Evolutionary conservation across 2,329 filamentous ascomycete species (phyloP).

Genomic region (Simplicillium aogashimaense): DNA sequence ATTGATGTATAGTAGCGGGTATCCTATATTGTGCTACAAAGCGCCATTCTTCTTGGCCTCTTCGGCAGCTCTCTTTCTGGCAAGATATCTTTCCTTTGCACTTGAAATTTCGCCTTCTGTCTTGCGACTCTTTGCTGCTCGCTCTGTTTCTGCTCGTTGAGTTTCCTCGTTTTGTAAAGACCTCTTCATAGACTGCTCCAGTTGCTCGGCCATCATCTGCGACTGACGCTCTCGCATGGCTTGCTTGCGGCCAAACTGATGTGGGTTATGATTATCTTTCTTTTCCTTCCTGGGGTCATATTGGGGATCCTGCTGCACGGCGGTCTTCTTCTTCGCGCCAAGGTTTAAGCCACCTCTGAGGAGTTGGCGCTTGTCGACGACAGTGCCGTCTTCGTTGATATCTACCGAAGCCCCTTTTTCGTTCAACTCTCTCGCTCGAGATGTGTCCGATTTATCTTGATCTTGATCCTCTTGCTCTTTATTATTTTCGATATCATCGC

Average conservation of each 20-base stretch:
- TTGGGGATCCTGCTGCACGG: slow-evolving; percentile 17
- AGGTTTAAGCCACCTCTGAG: slow-evolving; percentile 69
- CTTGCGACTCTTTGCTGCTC: slow-evolving; percentile 66
- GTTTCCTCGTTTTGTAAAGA: slow-evolving; percentile 59
- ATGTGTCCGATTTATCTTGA: slow-evolving; percentile 45
- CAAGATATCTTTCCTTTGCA: slow-evolving; percentile 71
- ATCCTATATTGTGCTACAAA: slow-evolving; percentile 10
- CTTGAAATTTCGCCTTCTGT: slow-evolving; percentile 66
- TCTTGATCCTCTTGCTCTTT: slow-evolving; percentile 19
- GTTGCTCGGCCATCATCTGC: slow-evolving; percentile 68
- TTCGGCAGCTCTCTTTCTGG: slow-evolving; percentile 64
- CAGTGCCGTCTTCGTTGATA: slow-evolving; percentile 73
- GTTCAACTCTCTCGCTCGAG: slow-evolving; percentile 59
- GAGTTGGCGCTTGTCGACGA: slow-evolving; percentile 76
- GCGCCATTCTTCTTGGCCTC: slow-evolving; percentile 49
- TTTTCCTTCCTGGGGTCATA: slow-evolving; percentile 17
- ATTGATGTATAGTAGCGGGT: too few species aligned
- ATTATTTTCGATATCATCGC: slow-evolving; percentile 1
- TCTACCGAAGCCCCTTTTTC: slow-evolving; percentile 51
- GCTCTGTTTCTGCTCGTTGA: slow-evolving; percentile 52
- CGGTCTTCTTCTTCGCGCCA: slow-evolving; percentile 48
- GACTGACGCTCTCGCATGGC: slow-evolving; percentile 68
- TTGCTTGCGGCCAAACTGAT: slow-evolving; percentile 40
- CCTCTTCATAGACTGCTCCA: slow-evolving; percentile 64
- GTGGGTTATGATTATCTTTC: slow-evolving; percentile 28